A percentile compares a stretch with the other conserved stretches of the same genome.
phyloP scores from a whole-genome alignment of 2,329 filamentous ascomycete species.

The Sclerotiophoma versabilis region DNA sequence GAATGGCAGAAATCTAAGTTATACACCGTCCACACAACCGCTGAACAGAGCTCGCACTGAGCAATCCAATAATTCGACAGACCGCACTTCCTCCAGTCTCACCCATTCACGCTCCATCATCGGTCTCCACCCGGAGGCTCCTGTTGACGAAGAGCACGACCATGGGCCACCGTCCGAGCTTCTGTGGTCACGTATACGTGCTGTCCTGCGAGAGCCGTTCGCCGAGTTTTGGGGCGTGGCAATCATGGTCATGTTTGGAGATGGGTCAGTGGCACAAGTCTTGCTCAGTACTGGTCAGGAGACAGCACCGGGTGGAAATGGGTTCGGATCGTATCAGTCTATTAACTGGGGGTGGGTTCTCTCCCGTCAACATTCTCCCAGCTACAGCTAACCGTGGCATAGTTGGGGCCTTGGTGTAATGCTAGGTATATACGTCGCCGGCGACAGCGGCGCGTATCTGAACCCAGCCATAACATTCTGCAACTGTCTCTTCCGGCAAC shows the following conservation, averaged over 20 bases:
- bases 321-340: constrained; percentile 52
- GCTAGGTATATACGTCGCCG: constrained; percentile 67
- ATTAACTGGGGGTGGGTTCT: constrained; percentile 52
- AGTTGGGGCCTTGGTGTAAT: constrained; percentile 50
- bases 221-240: constrained; percentile 54
- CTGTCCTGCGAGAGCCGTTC: constrained; percentile 52
- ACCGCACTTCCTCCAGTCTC: constrained; percentile 33
- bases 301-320: constrained; percentile 52
- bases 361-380: neutral
- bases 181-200: constrained; percentile 48
- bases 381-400: neutral
- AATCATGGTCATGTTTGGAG: constrained; percentile 54
- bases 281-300: constrained; percentile 47
- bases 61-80: constrained; percentile 21
- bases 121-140: constrained; percentile 51
- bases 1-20: constrained; percentile 16
- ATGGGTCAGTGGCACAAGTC: constrained; percentile 55
- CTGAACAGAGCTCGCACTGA: constrained; percentile 30
- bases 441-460: constrained; percentile 71
- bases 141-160: constrained; percentile 53
- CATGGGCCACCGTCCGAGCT: constrained; percentile 44
- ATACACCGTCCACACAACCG: constrained; percentile 21
- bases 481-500: constrained; percentile 71
- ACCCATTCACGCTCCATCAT: constrained; percentile 33
- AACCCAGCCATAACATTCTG: constrained; percentile 71